Conservation (phyloP, 306 rosid genomes). For the Oemleria cerasiformis region DNA sequence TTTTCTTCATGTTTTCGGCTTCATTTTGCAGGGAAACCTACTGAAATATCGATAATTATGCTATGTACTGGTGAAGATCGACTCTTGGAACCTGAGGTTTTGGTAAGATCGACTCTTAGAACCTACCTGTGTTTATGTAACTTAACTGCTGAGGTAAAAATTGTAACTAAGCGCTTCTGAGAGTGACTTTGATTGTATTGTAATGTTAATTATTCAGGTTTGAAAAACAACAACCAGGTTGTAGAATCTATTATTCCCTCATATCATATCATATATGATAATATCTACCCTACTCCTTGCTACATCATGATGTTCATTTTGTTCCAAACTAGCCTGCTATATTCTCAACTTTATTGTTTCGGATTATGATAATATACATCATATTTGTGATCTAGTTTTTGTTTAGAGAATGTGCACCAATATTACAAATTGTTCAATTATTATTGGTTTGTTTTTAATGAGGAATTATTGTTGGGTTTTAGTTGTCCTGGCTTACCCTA, state of each 20-base stretch:
- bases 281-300: not conserved
- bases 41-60: conserved; percentile 36
- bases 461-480: not conserved
- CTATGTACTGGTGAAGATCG: conserved; percentile 6
- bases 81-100: conserved; percentile 19
- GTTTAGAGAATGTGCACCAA: not conserved
- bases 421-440: not conserved
- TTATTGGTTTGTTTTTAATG: not conserved
- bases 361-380: not conserved
- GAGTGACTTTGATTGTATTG: conserved; percentile 20
- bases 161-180: conserved; percentile 23
- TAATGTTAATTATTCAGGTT: conserved; percentile 20
- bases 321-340: not conserved
- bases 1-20: conserved; percentile 9
- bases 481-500: not conserved
- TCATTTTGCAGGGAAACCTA: conserved; percentile 43
- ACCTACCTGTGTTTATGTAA: conserved; percentile 14
- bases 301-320: not conserved
- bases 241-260: conserved; percentile 23
- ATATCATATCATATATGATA: not conserved
- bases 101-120: conserved; percentile 20
- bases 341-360: not conserved
- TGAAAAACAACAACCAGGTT: not conserved
- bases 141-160: conserved; percentile 17
- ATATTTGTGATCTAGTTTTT: not conserved